phyloP scores from a whole-genome alignment of 2,329 filamentous ascomycete genomes.

The Neopestalotiopsis sp. region DNA sequence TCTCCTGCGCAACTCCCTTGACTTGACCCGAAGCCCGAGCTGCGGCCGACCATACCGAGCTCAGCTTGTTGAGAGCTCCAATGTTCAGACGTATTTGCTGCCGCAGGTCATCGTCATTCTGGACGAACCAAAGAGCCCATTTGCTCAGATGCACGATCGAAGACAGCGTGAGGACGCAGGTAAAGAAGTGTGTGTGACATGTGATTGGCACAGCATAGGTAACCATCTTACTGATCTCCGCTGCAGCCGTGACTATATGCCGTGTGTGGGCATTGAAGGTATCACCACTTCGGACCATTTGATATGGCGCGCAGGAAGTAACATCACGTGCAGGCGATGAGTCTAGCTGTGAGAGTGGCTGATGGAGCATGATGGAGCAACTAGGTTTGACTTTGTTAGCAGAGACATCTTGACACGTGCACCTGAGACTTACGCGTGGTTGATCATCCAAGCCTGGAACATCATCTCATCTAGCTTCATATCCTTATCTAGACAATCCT shows the following conservation, averaged over 20 bases:
- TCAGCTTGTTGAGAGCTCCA: constrained; percentile 73
- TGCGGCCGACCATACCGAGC: constrained; percentile 75
- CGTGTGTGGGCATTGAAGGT: constrained; percentile 72
- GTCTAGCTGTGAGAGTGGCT: constrained; percentile 78
- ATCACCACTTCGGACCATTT: constrained; percentile 52
- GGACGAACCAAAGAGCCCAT: constrained; percentile 70
- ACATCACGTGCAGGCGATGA: constrained; percentile 61
- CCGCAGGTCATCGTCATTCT: constrained; percentile 69
- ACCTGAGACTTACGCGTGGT: constrained; percentile 51
- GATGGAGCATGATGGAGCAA: constrained; percentile 76
- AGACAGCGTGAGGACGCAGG: constrained; percentile 77
- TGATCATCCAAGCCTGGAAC: constrained; percentile 88
- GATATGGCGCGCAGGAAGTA: constrained; percentile 70
- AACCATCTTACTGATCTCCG: constrained; percentile 76
- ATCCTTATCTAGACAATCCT: constrained; percentile 69
- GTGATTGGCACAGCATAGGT: constrained; percentile 74
- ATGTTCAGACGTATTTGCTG: constrained; percentile 81
- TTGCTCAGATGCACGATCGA: constrained; percentile 83
- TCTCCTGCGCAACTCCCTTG: constrained; percentile 78
- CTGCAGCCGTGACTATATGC: constrained; percentile 80
- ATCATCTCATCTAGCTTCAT: constrained; percentile 86
- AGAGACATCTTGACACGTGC: neutral
- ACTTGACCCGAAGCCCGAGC: constrained; percentile 74
- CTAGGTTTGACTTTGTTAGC: constrained; percentile 31
- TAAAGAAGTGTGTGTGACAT: constrained; percentile 83